These are phyloP conservation scores for Licmophora abbreviata DNA, from an alignment of 108 stramenopile species.

Conservation along the genomic window DNA sequence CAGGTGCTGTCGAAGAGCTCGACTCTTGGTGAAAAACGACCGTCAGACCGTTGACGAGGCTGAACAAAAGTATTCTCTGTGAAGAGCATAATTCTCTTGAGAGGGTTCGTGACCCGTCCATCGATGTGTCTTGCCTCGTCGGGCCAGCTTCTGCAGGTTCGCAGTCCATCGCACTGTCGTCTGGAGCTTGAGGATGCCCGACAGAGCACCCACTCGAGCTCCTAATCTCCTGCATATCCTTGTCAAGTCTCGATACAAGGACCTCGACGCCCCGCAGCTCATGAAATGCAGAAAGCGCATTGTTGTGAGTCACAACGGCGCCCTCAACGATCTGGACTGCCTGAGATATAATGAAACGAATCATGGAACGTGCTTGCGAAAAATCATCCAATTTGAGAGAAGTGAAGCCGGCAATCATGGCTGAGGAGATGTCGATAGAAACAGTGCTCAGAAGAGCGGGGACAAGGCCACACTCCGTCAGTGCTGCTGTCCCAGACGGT, in stretches of 20 bases:
- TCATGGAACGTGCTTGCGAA: constrained; percentile 18
- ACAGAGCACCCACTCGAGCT: not conserved
- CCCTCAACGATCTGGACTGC: constrained; percentile 89
- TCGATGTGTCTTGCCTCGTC: not conserved
- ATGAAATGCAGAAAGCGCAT: constrained; percentile 79
- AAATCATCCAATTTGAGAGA: not conserved
- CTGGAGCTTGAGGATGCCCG: not conserved
- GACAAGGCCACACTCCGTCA: constrained; percentile 89
- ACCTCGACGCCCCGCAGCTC: constrained; percentile 78
- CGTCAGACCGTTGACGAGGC: constrained; percentile 71
- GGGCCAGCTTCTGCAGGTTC: constrained; percentile 4
- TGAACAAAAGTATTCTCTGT: constrained; percentile 68
- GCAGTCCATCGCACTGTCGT: constrained; percentile 15
- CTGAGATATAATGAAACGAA: constrained; percentile 73
- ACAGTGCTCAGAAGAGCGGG: constrained; percentile 82
- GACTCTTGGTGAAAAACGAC: constrained; percentile 80
- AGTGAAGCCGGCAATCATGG: not conserved
- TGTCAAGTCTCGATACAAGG: constrained; percentile 48
- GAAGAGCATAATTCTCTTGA: constrained; percentile 21
- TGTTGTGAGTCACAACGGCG: constrained; percentile 76
- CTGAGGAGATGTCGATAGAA: constrained; percentile 38
- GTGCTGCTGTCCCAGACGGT: constrained; percentile 72
- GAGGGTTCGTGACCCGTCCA: constrained; percentile 2
- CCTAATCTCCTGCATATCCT: constrained; percentile 33
- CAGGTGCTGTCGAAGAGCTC: constrained; percentile 22